These are phyloP conservation scores for Elymus sibiricus DNA, from an alignment of 176 grass and related monocot genomes.

Conservation along the genomic window DNA sequence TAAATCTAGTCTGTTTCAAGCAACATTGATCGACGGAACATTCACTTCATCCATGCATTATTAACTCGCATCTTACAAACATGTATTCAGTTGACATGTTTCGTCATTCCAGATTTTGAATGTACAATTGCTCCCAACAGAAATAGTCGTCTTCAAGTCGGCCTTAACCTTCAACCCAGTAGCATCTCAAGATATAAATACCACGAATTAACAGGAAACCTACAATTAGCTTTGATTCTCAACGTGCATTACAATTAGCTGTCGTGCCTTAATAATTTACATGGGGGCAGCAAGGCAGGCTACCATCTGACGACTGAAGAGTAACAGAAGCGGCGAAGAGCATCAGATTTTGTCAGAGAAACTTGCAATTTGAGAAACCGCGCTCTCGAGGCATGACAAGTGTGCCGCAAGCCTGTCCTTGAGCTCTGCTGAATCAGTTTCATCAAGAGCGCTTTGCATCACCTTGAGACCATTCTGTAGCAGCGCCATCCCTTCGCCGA, in stretches of 20 bases:
- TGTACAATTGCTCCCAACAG: background rate
- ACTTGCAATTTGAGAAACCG: conserved; percentile 53
- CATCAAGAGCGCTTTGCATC: conserved; percentile 45
- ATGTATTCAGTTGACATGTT: too few relatives aligned
- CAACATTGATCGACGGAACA: background rate
- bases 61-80: too few relatives aligned
- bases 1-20: background rate
- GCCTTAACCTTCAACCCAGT: background rate
- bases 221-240: background rate
- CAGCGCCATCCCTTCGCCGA: conserved; percentile 65
- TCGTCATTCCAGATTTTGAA: too few relatives aligned
- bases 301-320: background rate
- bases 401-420: conserved; percentile 52
- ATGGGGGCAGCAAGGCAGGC: background rate
- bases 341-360: conserved; percentile 47
- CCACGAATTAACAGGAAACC: background rate
- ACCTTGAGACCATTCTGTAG: conserved; percentile 74
- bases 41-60: too few relatives aligned
- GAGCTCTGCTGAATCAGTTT: conserved; percentile 39
- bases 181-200: background rate
- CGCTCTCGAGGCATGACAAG: conserved; percentile 52
- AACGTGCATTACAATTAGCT: background rate
- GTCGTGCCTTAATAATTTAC: background rate
- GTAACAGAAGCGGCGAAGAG: background rate
- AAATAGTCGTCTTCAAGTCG: background rate